Percentiles rank a stretch among this genome's conserved stretches.
Conservation (phyloP, 331 rosid species). For the Pyrus hybrid region DNA sequence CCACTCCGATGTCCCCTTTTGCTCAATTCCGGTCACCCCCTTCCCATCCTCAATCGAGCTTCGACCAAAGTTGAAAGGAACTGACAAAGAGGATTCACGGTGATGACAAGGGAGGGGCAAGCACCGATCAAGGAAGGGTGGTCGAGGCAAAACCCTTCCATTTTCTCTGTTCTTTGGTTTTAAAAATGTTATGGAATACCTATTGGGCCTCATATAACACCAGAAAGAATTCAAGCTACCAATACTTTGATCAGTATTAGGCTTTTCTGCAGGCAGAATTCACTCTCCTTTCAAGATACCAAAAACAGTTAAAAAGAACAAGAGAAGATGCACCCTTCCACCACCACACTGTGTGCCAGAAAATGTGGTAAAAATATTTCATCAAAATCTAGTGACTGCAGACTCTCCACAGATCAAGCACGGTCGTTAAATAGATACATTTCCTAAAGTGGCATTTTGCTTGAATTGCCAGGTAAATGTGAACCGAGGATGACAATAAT, state of each 20-base stretch:
- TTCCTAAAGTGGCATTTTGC: constrained; percentile 21
- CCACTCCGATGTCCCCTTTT: too few species aligned
- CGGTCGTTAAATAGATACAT: constrained; percentile 16
- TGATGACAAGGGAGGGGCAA: too few species aligned
- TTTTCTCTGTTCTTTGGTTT: too few species aligned
- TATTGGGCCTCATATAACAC: too few species aligned
- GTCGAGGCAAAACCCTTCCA: too few species aligned
- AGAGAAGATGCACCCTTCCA: constrained; percentile 5
- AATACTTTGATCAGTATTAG: not conserved
- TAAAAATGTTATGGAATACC: too few species aligned
- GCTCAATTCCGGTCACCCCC: too few species aligned
- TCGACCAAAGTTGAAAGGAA: too few species aligned
- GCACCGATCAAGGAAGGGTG: too few species aligned
- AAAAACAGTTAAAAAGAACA: not conserved
- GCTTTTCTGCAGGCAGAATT: not conserved
- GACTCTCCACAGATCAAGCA: constrained; percentile 19
- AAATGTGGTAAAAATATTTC: constrained; percentile 11
- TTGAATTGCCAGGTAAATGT: constrained; percentile 19
- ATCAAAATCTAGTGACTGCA: constrained; percentile 16
- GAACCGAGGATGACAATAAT: constrained; percentile 10
- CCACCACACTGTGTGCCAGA: constrained; percentile 16
- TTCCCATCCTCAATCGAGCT: too few species aligned
- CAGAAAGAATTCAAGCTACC: too few species aligned
- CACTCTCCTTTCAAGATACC: not conserved
- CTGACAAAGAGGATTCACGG: too few species aligned